A percentile compares a stretch with the other conserved stretches of the same genome.
Evolutionary conservation across 1,139 yeast species (phyloP).

Genomic region (Scheffersomyces insectosa): DNA sequence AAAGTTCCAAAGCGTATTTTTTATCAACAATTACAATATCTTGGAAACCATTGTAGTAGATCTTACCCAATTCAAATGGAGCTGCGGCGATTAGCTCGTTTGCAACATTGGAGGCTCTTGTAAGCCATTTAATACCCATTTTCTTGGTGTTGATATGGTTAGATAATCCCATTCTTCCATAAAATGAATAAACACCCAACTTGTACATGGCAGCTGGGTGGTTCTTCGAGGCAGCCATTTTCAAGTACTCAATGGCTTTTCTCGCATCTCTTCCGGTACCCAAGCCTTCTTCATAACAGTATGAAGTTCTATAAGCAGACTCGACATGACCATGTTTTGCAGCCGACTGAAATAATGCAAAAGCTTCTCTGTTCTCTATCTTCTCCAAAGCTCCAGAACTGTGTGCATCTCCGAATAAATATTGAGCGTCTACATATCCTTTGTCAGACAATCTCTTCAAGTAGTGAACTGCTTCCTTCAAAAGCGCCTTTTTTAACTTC

Average conservation of each 20-base stretch:
- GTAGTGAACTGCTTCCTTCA: conserved; percentile 76
- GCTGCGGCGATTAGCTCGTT: conserved; percentile 87
- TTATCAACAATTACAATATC: conserved; percentile 86
- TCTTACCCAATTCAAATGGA: conserved; percentile 87
- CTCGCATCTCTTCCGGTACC: conserved; percentile 90
- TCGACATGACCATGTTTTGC: conserved; percentile 94
- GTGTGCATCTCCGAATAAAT: conserved; percentile 83
- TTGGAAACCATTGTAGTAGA: conserved; percentile 78
- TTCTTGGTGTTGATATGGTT: conserved; percentile 70
- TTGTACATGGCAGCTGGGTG: conserved; percentile 97
- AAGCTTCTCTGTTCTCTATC: conserved; percentile 78
- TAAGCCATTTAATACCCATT: conserved; percentile 90
- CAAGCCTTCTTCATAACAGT: conserved; percentile 90
- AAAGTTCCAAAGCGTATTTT: conserved; percentile 82
- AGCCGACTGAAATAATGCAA: conserved; percentile 76
- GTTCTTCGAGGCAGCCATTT: conserved; percentile 85
- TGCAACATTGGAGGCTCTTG: conserved; percentile 83
- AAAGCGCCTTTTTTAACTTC: conserved; percentile 46
- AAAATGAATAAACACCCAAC: conserved; percentile 81
- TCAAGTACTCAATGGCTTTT: conserved; percentile 78
- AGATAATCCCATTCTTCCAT: conserved; percentile 80
- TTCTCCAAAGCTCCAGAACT: conserved; percentile 85
- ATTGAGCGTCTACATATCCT: conserved; percentile 89
- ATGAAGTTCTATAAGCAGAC: conserved; percentile 86
- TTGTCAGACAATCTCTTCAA: conserved; percentile 73